phyloP scores from a whole-genome alignment of 2,329 filamentous ascomycete species.

The Alternaria hordeiaustralica region DNA sequence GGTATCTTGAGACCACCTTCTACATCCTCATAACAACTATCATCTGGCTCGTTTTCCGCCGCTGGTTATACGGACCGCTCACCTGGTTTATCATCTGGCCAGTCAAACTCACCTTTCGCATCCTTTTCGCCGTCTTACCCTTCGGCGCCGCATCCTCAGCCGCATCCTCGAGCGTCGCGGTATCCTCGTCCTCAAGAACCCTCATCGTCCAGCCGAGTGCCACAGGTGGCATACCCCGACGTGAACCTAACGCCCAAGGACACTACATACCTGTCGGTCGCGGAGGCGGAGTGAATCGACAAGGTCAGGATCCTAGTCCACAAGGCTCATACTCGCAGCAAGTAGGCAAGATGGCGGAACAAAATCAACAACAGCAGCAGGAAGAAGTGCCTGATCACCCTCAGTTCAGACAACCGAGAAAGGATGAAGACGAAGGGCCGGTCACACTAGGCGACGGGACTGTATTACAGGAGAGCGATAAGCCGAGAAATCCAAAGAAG shows the following conservation, averaged over 20 bases:
- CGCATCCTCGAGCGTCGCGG: constrained; percentile 23
- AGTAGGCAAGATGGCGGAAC: constrained; percentile 27
- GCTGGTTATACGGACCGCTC: constrained; percentile 84
- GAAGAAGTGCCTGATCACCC: constrained; percentile 31
- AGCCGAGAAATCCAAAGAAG: constrained; percentile 64
- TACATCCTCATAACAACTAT: constrained; percentile 81
- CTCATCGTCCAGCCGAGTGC: constrained; percentile 57
- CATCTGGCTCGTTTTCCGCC: constrained; percentile 83
- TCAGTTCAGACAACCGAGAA: constrained; percentile 30
- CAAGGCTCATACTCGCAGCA: constrained; percentile 46
- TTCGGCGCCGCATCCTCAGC: constrained; percentile 51
- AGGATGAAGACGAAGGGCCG: constrained; percentile 37
- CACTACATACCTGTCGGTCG: constrained; percentile 57
- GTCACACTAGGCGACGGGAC: constrained; percentile 55
- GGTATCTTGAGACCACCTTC: constrained; percentile 92
- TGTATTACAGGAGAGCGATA: constrained; percentile 51
- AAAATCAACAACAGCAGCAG: constrained; percentile 30
- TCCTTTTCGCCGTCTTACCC: constrained; percentile 63
- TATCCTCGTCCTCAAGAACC: constrained; percentile 34
- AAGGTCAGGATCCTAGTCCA: constrained; percentile 49
- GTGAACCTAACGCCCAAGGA: constrained; percentile 38
- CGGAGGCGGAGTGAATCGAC: constrained; percentile 55
- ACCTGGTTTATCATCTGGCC: constrained; percentile 91
- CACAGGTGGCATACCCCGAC: constrained; percentile 43
- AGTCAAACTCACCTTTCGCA: constrained; percentile 69